phyloP scores from a whole-genome alignment of 2,329 filamentous ascomycete genomes.

The Bertia moriformis region DNA sequence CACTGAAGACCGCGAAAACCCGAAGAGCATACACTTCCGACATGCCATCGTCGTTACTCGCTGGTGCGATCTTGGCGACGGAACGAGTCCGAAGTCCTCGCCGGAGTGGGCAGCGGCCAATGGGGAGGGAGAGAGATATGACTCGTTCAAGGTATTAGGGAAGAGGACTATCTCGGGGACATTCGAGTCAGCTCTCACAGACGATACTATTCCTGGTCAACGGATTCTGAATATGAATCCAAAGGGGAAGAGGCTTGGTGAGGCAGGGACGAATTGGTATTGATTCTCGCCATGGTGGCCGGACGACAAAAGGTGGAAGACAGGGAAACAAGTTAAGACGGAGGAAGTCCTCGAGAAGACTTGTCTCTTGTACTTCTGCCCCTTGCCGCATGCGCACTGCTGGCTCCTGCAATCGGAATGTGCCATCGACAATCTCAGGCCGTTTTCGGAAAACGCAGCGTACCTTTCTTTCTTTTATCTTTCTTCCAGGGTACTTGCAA shows the following conservation, averaged over 20 bases:
- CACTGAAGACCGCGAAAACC: constrained; percentile 33
- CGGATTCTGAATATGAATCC: constrained; percentile 44
- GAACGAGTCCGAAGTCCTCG: constrained; percentile 25
- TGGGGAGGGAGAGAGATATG: constrained; percentile 25
- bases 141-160: constrained; percentile 36
- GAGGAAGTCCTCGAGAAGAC: too few relatives aligned
- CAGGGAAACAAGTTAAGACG: too few relatives aligned
- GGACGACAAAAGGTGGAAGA: too few relatives aligned
- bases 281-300: too few relatives aligned
- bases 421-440: too few relatives aligned
- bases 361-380: too few relatives aligned
- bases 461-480: neutral
- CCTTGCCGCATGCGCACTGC: too few relatives aligned
- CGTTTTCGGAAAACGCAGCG: neutral
- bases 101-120: constrained; percentile 41
- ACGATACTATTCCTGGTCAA: constrained; percentile 37
- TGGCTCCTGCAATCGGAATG: too few relatives aligned
- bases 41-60: constrained; percentile 44
- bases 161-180: constrained; percentile 39
- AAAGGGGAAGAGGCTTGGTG: constrained; percentile 32
- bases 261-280: constrained; percentile 43
- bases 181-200: constrained; percentile 40
- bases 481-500: too few relatives aligned
- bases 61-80: constrained; percentile 47
- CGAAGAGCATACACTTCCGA: constrained; percentile 29